Conservation (phyloP, 176 grass and related monocot genomes). For the Otatea glauca region DNA sequence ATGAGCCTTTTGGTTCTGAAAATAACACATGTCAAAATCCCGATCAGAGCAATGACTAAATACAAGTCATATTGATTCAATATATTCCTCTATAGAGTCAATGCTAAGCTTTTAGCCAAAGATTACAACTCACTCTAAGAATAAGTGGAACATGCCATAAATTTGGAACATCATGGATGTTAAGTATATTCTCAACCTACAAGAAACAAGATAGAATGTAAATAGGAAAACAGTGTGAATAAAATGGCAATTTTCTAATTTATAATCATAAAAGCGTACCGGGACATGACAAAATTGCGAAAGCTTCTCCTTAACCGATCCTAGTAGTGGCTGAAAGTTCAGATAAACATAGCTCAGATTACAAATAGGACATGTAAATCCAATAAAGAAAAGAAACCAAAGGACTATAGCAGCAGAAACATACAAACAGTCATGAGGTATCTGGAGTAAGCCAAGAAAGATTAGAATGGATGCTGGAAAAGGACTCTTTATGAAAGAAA, state of each 20-base stretch:
- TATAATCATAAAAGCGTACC: slow-evolving; percentile 53
- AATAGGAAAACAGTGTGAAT: slow-evolving; percentile 20
- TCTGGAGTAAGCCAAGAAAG: slow-evolving; percentile 6
- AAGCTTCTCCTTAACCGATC: slow-evolving; percentile 86
- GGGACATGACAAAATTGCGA: slow-evolving; percentile 99
- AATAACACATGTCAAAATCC: slow-evolving; percentile 31
- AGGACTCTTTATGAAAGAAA: slow-evolving; percentile 25
- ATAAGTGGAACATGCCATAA: slow-evolving; percentile 96
- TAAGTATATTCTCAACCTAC: slow-evolving; percentile 93
- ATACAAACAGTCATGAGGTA: not conserved
- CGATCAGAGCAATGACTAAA: slow-evolving; percentile 4
- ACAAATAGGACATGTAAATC: slow-evolving; percentile 20
- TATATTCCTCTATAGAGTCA: not conserved
- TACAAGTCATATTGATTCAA: not conserved
- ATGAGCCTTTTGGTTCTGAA: slow-evolving; percentile 96
- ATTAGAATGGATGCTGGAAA: slow-evolving; percentile 21
- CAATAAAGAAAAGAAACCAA: slow-evolving; percentile 43
- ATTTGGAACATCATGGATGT: slow-evolving; percentile 97
- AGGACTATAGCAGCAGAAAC: not conserved
- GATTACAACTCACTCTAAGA: slow-evolving; percentile 76
- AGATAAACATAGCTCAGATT: slow-evolving; percentile 25
- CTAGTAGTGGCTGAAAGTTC: slow-evolving; percentile 76
- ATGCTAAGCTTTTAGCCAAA: slow-evolving; percentile 33
- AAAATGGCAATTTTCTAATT: slow-evolving; percentile 1
- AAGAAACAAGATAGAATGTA: slow-evolving; percentile 40